phyloP scores from a whole-genome alignment of 2,329 filamentous ascomycete genomes.

The Pyrenochaeta sp. region DNA sequence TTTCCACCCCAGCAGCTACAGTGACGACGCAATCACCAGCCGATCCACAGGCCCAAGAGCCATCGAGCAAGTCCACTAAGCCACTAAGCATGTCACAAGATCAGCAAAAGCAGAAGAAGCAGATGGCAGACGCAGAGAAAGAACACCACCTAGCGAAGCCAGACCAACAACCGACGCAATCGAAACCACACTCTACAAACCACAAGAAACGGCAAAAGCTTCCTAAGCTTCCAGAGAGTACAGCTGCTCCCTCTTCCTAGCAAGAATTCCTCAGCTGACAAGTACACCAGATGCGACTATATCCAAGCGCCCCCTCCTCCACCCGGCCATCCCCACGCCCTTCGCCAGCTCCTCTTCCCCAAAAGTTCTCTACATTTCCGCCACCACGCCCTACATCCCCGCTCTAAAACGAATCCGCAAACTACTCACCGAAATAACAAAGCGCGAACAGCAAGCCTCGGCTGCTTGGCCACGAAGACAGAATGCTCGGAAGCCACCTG shows the following conservation, averaged over 20 bases:
- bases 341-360: constrained; percentile 58
- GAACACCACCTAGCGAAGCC: constrained; percentile 3
- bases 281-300: constrained; percentile 55
- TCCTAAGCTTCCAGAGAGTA: constrained; percentile 34
- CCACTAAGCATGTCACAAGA: not conserved
- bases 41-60: constrained; percentile 17
- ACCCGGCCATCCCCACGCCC: constrained; percentile 62
- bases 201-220: constrained; percentile 18
- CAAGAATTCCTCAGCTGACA: constrained; percentile 5
- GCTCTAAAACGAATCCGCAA: constrained; percentile 71
- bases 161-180: constrained; percentile 3
- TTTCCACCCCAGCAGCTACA: not conserved
- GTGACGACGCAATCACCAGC: constrained; percentile 21
- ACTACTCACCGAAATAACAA: constrained; percentile 66
- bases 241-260: constrained; percentile 1
- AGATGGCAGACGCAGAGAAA: not conserved
- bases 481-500: not conserved
- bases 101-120: not conserved
- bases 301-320: constrained; percentile 66
- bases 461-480: constrained; percentile 11
- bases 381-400: constrained; percentile 72
- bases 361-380: constrained; percentile 72
- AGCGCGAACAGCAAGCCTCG: constrained; percentile 56
- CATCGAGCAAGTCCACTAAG: constrained; percentile 15
- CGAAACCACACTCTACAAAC: constrained; percentile 1